A percentile compares a stretch with the other conserved stretches of the same genome.
Evolutionary conservation across 176 grass and related monocot species (phyloP).

Genomic region (Hordeum marinum): DNA sequence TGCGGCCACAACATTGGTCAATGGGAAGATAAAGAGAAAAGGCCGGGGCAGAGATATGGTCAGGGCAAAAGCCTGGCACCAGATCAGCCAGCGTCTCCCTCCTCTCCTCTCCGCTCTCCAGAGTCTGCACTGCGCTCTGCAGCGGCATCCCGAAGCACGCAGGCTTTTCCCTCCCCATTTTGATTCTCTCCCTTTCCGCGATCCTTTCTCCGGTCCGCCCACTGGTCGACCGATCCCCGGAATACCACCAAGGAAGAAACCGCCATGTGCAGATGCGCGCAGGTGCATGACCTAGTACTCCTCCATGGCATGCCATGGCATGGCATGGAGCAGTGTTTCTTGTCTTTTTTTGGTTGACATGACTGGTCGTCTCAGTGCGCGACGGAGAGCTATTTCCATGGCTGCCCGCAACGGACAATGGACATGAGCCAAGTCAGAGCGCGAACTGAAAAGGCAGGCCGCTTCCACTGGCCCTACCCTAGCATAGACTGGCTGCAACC

Average conservation of each 20-base stretch:
- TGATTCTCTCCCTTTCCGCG: not conserved
- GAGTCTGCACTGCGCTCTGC: not conserved
- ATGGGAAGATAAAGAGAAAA: not conserved
- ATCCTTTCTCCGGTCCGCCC: not conserved
- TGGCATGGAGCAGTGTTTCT: not conserved
- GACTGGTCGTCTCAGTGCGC: not conserved
- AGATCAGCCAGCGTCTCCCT: not conserved
- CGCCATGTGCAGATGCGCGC: not conserved
- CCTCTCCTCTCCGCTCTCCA: no score
- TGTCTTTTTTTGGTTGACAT: not conserved
- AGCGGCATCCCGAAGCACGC: not conserved
- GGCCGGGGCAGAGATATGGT: slow-evolving; percentile 19
- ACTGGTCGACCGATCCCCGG: not conserved
- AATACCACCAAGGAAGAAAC: not conserved
- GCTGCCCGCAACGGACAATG: slow-evolving; percentile 30
- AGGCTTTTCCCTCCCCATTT: not conserved
- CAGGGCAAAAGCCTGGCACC: slow-evolving; percentile 19
- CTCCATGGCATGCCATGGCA: no score
- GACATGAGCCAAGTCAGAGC: not conserved
- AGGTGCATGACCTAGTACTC: not conserved
- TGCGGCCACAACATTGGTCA: not conserved
- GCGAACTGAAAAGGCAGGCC: not conserved
- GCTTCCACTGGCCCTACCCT: not conserved
- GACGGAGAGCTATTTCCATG: slow-evolving; percentile 17
- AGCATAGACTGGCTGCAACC: not conserved